Evolutionary conservation across 1,284 basidiomycete genomes (phyloP).

Genomic region (Naganishia sp.): DNA sequence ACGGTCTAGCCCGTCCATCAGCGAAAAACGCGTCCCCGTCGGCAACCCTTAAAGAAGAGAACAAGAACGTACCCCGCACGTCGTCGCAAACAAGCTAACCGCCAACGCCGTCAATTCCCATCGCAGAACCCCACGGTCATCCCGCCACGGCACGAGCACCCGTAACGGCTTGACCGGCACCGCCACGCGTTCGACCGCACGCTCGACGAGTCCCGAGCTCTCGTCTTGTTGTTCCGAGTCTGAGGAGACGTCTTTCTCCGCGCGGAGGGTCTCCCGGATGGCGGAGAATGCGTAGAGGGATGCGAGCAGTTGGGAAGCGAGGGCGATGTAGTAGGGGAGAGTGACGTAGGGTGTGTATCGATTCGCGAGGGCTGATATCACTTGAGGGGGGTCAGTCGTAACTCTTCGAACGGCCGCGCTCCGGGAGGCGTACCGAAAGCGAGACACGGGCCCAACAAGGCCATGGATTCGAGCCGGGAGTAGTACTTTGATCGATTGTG

Average conservation of each 20-base stretch:
- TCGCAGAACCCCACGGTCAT: constrained; percentile 35
- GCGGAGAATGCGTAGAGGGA: constrained; percentile 37
- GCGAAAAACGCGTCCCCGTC: not conserved
- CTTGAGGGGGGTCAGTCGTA: constrained; percentile 22
- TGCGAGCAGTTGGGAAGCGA: constrained; percentile 39
- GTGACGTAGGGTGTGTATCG: constrained; percentile 39
- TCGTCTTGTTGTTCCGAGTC: constrained; percentile 18
- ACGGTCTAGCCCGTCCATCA: constrained; percentile 37
- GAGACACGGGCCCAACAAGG: constrained; percentile 41
- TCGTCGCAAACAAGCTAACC: constrained; percentile 40
- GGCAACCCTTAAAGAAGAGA: not conserved
- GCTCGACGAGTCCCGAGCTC: constrained; percentile 24
- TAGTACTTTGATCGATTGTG: constrained; percentile 40
- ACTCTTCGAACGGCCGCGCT: not conserved
- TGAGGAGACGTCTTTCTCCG: not conserved
- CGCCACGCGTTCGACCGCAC: constrained; percentile 25
- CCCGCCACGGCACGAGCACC: constrained; percentile 40
- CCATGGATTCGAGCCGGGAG: constrained; percentile 41
- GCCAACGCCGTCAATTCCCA: constrained; percentile 42
- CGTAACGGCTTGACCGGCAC: constrained; percentile 41
- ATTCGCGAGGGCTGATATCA: constrained; percentile 41
- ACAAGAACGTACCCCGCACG: constrained; percentile 38
- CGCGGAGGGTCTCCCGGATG: constrained; percentile 39
- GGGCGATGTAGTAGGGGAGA: constrained; percentile 42
- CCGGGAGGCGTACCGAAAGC: constrained; percentile 37